phyloP scores from a whole-genome alignment of 306 rosid genomes.

The Hylodesmum podocarpum region DNA sequence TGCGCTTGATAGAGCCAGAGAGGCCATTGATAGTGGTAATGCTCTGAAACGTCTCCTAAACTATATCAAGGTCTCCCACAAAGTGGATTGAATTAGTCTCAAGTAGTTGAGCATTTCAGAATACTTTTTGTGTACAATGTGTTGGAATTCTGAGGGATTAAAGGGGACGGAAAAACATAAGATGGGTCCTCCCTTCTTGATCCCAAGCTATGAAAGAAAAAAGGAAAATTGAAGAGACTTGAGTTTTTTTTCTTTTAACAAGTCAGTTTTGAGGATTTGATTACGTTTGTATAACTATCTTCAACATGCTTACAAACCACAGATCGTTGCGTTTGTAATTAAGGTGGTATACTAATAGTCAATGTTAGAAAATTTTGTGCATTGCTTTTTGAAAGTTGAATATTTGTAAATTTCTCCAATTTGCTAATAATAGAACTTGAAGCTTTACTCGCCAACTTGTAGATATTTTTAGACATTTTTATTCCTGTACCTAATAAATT shows the following conservation, averaged over 20 bases:
- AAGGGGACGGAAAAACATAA: constrained; percentile 22
- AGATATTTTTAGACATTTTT: not conserved
- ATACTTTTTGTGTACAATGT: not conserved
- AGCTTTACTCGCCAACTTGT: not conserved
- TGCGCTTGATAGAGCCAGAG: constrained; percentile 88
- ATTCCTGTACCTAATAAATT: too few relatives aligned
- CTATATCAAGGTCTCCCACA: constrained; percentile 74
- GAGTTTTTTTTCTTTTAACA: not conserved
- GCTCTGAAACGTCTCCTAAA: constrained; percentile 77
- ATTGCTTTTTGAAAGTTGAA: not conserved
- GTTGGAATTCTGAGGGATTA: not conserved
- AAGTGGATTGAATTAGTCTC: constrained; percentile 40
- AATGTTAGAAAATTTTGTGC: not conserved
- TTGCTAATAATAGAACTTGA: not conserved
- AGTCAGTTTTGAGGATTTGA: constrained; percentile 24
- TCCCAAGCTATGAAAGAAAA: not conserved
- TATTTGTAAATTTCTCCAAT: not conserved
- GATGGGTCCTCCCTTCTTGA: not conserved
- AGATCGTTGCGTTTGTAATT: constrained; percentile 4
- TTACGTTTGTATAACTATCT: constrained; percentile 1
- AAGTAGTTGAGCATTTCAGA: constrained; percentile 10
- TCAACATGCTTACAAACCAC: not conserved
- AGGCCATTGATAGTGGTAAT: constrained; percentile 88
- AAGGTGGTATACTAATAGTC: not conserved
- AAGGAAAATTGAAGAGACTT: not conserved